Evolutionary conservation across 2,329 filamentous ascomycete species (phyloP).

Genomic region (Aspergillus cejpii): DNA sequence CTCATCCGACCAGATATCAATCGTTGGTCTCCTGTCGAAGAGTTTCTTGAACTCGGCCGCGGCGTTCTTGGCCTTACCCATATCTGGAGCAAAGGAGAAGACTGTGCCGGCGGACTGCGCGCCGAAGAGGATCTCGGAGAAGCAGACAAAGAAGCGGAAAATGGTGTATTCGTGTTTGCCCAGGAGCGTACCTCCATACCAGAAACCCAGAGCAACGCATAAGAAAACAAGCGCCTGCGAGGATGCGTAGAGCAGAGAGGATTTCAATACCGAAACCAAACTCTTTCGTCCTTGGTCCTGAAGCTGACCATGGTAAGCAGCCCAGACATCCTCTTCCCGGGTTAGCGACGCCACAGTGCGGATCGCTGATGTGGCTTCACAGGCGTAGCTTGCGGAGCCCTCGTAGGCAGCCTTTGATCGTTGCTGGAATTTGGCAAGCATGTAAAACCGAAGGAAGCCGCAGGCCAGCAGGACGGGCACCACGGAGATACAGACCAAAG

Average conservation of each 20-base stretch:
- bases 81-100: constrained; percentile 85
- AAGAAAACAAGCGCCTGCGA: constrained; percentile 80
- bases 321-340: constrained; percentile 72
- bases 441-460: constrained; percentile 82
- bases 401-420: constrained; percentile 75
- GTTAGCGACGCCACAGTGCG: constrained; percentile 89
- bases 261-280: constrained; percentile 66
- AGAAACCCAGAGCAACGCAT: constrained; percentile 82
- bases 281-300: constrained; percentile 60
- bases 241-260: constrained; percentile 71
- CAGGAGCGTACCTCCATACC: constrained; percentile 78
- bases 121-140: constrained; percentile 80
- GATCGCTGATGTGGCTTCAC: constrained; percentile 88
- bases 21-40: constrained; percentile 72
- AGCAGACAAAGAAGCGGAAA: constrained; percentile 90
- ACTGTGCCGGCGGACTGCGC: constrained; percentile 85
- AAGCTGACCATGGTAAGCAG: constrained; percentile 62
- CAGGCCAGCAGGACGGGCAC: constrained; percentile 71
- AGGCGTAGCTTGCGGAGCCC: constrained; percentile 75
- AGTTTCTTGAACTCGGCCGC: constrained; percentile 72
- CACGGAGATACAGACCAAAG: constrained; percentile 70
- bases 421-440: constrained; percentile 70
- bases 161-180: constrained; percentile 62
- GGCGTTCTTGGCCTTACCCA: constrained; percentile 85
- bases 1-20: constrained; percentile 72